Percentiles rank a stretch among this genome's conserved stretches.
Evolutionary conservation across 805 yeast species (phyloP).

Genomic region (Ogataea haglerorum): DNA sequence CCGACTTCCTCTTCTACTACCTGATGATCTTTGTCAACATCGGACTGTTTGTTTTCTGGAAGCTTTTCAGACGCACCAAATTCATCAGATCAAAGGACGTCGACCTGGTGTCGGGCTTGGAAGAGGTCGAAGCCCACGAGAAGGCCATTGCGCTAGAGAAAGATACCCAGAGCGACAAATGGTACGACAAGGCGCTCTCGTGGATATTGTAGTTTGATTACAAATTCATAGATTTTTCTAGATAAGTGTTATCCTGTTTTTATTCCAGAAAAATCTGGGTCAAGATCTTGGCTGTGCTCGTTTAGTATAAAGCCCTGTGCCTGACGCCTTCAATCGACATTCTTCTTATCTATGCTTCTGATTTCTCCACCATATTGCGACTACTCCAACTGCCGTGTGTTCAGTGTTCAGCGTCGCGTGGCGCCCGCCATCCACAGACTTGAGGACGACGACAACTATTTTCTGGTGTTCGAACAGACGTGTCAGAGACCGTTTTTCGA

Average conservation of each 20-base stretch:
- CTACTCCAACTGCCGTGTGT: constrained; percentile 1
- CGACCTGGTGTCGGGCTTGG: constrained; percentile 38
- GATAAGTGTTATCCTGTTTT: constrained; percentile 7
- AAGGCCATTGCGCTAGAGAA: constrained; percentile 12
- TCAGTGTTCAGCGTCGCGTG: constrained; percentile 5
- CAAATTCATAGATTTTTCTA: constrained; percentile 10
- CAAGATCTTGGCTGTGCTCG: constrained; percentile 8
- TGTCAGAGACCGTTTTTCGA: constrained; percentile 15
- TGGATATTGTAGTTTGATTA: constrained; percentile 8
- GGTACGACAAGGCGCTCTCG: constrained; percentile 10
- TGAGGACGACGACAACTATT: constrained; percentile 25
- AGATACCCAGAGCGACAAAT: constrained; percentile 2
- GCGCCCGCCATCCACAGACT: constrained; percentile 10
- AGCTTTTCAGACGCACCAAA: constrained; percentile 36
- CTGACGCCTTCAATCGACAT: not conserved
- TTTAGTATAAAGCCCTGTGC: not conserved
- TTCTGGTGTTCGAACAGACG: constrained; percentile 22
- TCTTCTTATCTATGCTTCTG: constrained; percentile 17
- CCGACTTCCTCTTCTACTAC: constrained; percentile 41
- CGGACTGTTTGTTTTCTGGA: constrained; percentile 36
- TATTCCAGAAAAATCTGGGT: constrained; percentile 17
- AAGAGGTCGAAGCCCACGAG: constrained; percentile 40
- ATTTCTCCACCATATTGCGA: constrained; percentile 16
- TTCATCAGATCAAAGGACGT: constrained; percentile 35
- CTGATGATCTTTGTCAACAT: constrained; percentile 41